Base-by-base conservation (phyloP, 2,329 filamentous ascomycete species). In the Bipolaris gigantea region DNA sequence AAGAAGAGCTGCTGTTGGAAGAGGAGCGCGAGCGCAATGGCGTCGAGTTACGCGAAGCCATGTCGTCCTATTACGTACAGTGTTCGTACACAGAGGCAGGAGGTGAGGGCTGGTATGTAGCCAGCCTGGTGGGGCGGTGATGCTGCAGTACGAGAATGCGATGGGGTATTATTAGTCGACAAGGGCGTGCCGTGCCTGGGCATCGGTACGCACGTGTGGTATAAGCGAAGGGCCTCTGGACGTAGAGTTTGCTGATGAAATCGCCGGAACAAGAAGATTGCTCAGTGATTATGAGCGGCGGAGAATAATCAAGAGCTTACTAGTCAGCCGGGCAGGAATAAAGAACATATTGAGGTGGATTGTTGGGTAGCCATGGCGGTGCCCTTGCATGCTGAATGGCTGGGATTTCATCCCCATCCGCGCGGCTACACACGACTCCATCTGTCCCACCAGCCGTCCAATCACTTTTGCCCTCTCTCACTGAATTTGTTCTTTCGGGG, bases 11-110 rank as follows among this genome's bases (percentile, higher is more conserved):
- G 60, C 64, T 69, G 40, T 52, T 58, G 8, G 66, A 65, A 18
- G 69, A 66, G 10, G 71, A 71, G 46, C 65, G 68, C 15, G 71
- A 69, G 40, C 59, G 59, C 34, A 65, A 69, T 23, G 69, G 66
- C 3, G 66, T 70, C 2, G 65, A 70, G 23, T 61, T 61, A 36
- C 55, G 67, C 5, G 69, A 71, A 40, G 67, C 61, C 69, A 72
- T 73, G 21, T 44, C 36, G 30, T 45, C 19, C 38, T n/a, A n/a
- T 27, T 36, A 27, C 7, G 40, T 34, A 42, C 49, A 55, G 41
- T 18, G 35, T 10, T 36, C 4, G 35, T 18, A 18, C 15, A 10
- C 9, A 19, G 16, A 18, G 10, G 16, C 11, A 25, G 16, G 40
- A 23, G 35, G 40, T 25, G 43, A 15, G 43, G 51, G 48, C 43